These are phyloP conservation scores for Jasminum sambac DNA, from an alignment of 257 asterid genomes.

Conservation along the genomic window DNA sequence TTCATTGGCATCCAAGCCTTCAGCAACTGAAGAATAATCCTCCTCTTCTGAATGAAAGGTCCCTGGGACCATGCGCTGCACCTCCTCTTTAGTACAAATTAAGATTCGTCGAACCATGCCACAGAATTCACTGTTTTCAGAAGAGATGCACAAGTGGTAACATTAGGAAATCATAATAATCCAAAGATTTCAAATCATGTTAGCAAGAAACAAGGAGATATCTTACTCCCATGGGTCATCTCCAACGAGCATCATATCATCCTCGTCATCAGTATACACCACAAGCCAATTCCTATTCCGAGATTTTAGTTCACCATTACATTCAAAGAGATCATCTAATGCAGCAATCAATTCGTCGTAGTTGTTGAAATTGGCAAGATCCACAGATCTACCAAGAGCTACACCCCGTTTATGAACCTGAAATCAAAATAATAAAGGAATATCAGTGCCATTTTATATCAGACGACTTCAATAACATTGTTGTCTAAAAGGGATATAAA, in stretches of 20 bases:
- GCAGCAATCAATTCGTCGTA: conserved; percentile 72
- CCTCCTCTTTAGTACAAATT: conserved; percentile 84
- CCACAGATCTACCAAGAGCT: conserved; percentile 96
- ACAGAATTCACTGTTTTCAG: conserved; percentile 71
- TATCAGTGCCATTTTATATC: not conserved
- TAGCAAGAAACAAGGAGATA: conserved; percentile 3
- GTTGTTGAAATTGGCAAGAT: conserved; percentile 76
- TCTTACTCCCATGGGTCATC: conserved; percentile 99
- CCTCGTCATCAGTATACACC: conserved; percentile 94
- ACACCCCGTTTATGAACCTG: conserved; percentile 96
- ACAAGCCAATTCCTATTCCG: conserved; percentile 79
- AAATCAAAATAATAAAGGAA: conserved; percentile 4
- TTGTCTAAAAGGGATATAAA: not conserved
- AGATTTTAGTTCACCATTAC: conserved; percentile 74
- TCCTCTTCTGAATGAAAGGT: conserved; percentile 58
- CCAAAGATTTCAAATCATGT: too few relatives aligned
- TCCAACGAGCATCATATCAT: conserved; percentile 99
- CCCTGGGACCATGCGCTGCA: conserved; percentile 78
- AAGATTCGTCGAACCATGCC: conserved; percentile 84
- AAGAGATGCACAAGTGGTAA: not conserved
- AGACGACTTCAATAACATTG: not conserved
- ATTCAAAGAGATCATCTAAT: conserved; percentile 77
- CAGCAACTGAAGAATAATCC: conserved; percentile 62
- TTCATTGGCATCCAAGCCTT: conserved; percentile 63
- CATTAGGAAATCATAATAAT: too few relatives aligned